Evolutionary conservation across 2,329 filamentous ascomycete species (phyloP), one percentile per base, ranked within the genome.

Genomic region (Mycosphaerella sp.): DNA sequence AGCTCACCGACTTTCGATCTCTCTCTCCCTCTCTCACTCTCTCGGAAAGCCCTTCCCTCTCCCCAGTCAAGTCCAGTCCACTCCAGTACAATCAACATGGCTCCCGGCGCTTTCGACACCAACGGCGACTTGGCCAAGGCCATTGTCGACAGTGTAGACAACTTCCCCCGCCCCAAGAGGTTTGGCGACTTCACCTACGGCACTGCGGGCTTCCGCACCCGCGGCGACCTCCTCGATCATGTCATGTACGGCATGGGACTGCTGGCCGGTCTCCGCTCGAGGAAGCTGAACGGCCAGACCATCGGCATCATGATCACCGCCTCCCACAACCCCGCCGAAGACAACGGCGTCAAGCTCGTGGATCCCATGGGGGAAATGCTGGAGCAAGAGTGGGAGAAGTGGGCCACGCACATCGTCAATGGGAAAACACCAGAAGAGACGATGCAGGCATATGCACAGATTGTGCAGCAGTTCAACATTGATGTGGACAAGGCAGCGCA

Each of bases 331-430:
- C 87, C 87, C 14, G 85, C 89, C 30, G 79, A 82, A 62, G 89
- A 95, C 72, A 95, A 95, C 70, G 89, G 89, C 45, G 86, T 95
- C 69, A 95, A 95, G 79, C 82, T 98, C 61, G 89, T 98, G 57
- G 93, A 98, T 70, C 93, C 93, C 10, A 86, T 95, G 84, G 91
- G 93, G 59, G 93, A 97, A 71, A 97, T 97, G 93, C 79, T 95
- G 44, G 89, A 94, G 80, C 75, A 79, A 70, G 87, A 91, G 55
- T 98, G 93, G 93, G 93, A 98, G 73, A 76, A 77, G 34, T 85
- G 90, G 69, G 89, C 90, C 48, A 97, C 93, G 32, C 80, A 80
- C 63, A 83, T 98, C 56, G 90, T 95, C 66, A 98, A 98, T 71
- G 84, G 86, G 57, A 73, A 81, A 14, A 80, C 79, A 55, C 85